Evolutionary conservation across 2,329 filamentous ascomycete genomes (phyloP).

Genomic region (Colletotrichum incanum): DNA sequence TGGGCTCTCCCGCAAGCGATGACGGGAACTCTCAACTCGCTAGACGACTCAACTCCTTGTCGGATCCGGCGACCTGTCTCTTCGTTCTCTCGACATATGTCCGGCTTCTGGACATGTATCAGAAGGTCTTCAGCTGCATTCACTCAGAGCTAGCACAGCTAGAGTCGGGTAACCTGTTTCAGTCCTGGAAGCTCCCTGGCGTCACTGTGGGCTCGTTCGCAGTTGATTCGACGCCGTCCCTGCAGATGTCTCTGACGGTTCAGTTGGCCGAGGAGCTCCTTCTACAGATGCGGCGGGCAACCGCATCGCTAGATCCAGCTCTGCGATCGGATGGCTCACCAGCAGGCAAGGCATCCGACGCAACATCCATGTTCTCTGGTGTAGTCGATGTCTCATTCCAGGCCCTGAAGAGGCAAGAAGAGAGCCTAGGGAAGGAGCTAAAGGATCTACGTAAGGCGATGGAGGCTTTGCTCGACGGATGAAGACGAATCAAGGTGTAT

Average conservation of each 20-base stretch:
- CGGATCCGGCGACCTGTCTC: conserved; percentile 56
- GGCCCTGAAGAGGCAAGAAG: conserved; percentile 53
- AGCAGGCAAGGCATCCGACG: conserved; percentile 40
- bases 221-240: conserved; percentile 56
- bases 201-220: conserved; percentile 59
- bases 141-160: conserved; percentile 51
- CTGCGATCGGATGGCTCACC: conserved; percentile 37
- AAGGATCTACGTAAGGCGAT: conserved; percentile 53
- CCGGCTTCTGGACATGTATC: conserved; percentile 58
- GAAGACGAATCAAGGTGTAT: conserved; percentile 8
- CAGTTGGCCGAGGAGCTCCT: conserved; percentile 61
- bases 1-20: conserved; percentile 34
- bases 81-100: conserved; percentile 58
- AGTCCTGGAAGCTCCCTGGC: conserved; percentile 58
- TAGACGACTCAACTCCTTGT: conserved; percentile 38
- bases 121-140: conserved; percentile 56
- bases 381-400: conserved; percentile 49
- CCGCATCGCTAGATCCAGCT: conserved; percentile 49
- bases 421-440: conserved; percentile 53
- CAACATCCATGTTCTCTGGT: conserved; percentile 52
- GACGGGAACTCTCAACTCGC: conserved; percentile 21
- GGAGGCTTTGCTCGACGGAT: conserved; percentile 51
- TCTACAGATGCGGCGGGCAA: conserved; percentile 53
- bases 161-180: conserved; percentile 50
- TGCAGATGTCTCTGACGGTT: conserved; percentile 60